These are phyloP conservation scores for Candida methanosorbosa DNA, from an alignment of 805 yeast species.

Conservation along the genomic window DNA sequence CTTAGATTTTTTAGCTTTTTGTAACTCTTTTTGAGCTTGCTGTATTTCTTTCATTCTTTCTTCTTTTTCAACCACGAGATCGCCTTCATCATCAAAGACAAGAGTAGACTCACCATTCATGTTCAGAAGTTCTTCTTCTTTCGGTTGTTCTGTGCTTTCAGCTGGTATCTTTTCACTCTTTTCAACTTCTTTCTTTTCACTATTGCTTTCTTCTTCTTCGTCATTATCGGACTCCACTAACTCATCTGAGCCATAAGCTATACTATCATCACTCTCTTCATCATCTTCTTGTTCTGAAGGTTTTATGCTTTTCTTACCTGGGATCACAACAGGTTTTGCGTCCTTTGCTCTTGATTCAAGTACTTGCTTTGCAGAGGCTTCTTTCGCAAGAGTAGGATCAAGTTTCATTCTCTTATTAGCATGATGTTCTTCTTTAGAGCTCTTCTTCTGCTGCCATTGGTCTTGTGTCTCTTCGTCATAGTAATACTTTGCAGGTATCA, in stretches of 20 bases:
- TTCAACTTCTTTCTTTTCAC: constrained; percentile 7
- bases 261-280: constrained; percentile 10
- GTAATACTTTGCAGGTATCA: constrained; percentile 91
- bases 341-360: constrained; percentile 42
- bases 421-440: constrained; percentile 54
- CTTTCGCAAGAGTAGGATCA: constrained; percentile 50
- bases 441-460: constrained; percentile 86
- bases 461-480: constrained; percentile 84
- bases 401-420: constrained; percentile 61
- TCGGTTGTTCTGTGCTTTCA: too few relatives aligned
- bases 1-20: constrained; percentile 2
- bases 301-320: constrained; percentile 15
- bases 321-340: constrained; percentile 41
- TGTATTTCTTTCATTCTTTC: constrained; percentile 5
- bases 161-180: constrained; percentile 4
- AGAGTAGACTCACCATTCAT: constrained; percentile 19
- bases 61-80: constrained; percentile 27
- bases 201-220: constrained; percentile 34
- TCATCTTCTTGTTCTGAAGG: constrained; percentile 18
- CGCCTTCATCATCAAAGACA: constrained; percentile 69
- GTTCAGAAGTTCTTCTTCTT: constrained; percentile 1
- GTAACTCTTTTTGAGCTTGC: constrained; percentile 2
- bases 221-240: constrained; percentile 31
- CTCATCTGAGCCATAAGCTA: constrained; percentile 11
- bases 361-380: constrained; percentile 51